phyloP scores from a whole-genome alignment of 192 early-diverging fungal genomes.

The Coemansia sp. region DNA sequence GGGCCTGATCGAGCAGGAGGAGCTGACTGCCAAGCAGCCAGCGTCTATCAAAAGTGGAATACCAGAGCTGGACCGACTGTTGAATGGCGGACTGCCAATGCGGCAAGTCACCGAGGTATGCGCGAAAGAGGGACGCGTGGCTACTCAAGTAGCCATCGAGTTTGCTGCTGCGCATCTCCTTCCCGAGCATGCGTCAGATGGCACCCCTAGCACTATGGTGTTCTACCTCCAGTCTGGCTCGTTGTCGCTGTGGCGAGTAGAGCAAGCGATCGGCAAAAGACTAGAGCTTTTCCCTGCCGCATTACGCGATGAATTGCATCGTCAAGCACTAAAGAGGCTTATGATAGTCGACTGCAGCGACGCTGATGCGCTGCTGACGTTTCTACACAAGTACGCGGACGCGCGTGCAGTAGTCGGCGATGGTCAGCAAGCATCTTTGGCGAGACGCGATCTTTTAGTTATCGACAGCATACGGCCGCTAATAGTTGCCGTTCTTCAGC shows the following conservation, averaged over 20 bases:
- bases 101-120: constrained; percentile 40
- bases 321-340: constrained; percentile 32
- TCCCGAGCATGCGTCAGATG: not conserved
- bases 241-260: constrained; percentile 31
- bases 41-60: constrained; percentile 26
- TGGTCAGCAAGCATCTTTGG: not conserved
- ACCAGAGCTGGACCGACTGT: constrained; percentile 23
- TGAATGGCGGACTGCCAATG: constrained; percentile 23
- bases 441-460: constrained; percentile 24
- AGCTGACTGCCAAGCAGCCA: not conserved
- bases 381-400: constrained; percentile 36
- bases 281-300: constrained; percentile 1
- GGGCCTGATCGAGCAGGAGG: constrained; percentile 3
- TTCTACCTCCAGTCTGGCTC: constrained; percentile 35
- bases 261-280: constrained; percentile 10
- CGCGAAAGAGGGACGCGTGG: constrained; percentile 13
- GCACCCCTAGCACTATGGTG: constrained; percentile 6
- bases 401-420: not conserved
- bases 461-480: constrained; percentile 46
- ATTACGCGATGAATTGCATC: constrained; percentile 2
- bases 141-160: constrained; percentile 29
- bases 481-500: constrained; percentile 23
- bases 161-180: constrained; percentile 43
- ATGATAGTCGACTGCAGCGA: constrained; percentile 34
- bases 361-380: constrained; percentile 32